Conservation (phyloP, 169 alveolate genomes). For the Eimeria falciformis region DNA sequence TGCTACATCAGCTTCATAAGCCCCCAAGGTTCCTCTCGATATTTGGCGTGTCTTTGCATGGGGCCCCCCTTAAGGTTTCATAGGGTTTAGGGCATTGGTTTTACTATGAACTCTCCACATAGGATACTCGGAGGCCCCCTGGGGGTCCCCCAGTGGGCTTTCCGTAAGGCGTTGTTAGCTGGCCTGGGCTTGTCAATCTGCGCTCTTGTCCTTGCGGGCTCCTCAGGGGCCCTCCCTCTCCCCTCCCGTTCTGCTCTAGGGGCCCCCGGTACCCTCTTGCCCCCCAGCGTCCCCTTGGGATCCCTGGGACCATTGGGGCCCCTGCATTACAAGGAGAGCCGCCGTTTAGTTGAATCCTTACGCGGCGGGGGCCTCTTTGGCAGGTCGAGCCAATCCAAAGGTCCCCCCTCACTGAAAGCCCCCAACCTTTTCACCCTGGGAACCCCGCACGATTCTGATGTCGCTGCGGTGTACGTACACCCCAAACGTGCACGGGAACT, state of each 20-base stretch:
- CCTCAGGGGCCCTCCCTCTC: conserved; percentile 12
- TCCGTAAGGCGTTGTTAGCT: not conserved
- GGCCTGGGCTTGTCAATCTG: not conserved
- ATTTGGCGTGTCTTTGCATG: not conserved
- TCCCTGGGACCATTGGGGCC: not conserved
- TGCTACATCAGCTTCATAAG: not conserved
- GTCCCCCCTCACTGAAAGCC: not conserved
- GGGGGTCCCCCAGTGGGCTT: not conserved
- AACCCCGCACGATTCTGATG: conserved; percentile 84
- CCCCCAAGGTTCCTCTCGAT: not conserved
- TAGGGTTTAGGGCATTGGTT: conserved; percentile 34
- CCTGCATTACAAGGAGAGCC: not conserved
- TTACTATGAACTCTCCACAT: not conserved
- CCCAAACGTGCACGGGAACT: conserved; percentile 93
- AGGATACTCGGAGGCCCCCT: conserved; percentile 21
- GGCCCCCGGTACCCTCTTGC: not conserved
- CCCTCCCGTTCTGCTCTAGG: not conserved
- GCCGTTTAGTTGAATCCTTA: not conserved
- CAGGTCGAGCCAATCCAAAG: not conserved
- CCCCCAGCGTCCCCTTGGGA: not conserved
- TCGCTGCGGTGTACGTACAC: conserved; percentile 95
- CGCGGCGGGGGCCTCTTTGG: conserved; percentile 50
- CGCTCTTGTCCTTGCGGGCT: not conserved
- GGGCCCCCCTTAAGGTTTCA: not conserved
- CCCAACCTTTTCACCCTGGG: conserved; percentile 3